These are phyloP conservation scores for Somion occarium DNA, from an alignment of 1,284 basidiomycete species.

Conservation along the genomic window DNA sequence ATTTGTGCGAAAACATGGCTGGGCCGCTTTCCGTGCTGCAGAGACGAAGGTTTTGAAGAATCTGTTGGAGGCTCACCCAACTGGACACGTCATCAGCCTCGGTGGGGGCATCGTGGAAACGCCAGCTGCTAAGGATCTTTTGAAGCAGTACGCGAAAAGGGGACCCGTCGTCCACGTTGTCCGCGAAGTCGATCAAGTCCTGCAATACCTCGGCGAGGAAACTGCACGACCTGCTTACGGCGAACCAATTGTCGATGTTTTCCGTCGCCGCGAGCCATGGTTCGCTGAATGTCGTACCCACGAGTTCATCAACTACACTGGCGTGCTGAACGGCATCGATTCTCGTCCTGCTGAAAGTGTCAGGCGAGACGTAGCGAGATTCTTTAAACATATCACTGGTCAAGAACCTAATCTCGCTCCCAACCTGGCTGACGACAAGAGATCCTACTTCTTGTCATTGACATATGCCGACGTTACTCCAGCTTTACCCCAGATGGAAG, in stretches of 20 bases:
- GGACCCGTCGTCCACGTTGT: slow-evolving; percentile 73
- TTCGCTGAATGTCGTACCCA: slow-evolving; percentile 83
- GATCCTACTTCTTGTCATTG: slow-evolving; percentile 89
- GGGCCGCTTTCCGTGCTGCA: slow-evolving; percentile 71
- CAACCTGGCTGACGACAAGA: slow-evolving; percentile 51
- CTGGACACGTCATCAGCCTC: slow-evolving; percentile 80
- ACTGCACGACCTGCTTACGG: slow-evolving; percentile 82
- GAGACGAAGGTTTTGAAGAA: slow-evolving; percentile 58
- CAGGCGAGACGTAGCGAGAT: slow-evolving; percentile 57
- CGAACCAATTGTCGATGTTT: slow-evolving; percentile 82
- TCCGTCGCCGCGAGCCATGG: slow-evolving; percentile 81
- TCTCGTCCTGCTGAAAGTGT: slow-evolving; percentile 14
- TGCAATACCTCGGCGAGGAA: slow-evolving; percentile 77
- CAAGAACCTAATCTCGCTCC: slow-evolving; percentile 61
- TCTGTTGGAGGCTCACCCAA: slow-evolving; percentile 52
- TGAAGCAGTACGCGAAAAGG: slow-evolving; percentile 62
- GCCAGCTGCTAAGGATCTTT: slow-evolving; percentile 62
- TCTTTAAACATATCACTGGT: slow-evolving; percentile 89
- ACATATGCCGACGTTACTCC: slow-evolving; percentile 87
- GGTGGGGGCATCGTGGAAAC: slow-evolving; percentile 96
- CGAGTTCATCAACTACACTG: slow-evolving; percentile 80
- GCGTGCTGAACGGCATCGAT: slow-evolving; percentile 21
- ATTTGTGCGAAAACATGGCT: slow-evolving; percentile 76
- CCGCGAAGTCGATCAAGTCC: slow-evolving; percentile 67
- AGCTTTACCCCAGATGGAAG: slow-evolving; percentile 66